phyloP scores from a whole-genome alignment of 2,329 filamentous ascomycete species.

The Trichoderma guizhouense region DNA sequence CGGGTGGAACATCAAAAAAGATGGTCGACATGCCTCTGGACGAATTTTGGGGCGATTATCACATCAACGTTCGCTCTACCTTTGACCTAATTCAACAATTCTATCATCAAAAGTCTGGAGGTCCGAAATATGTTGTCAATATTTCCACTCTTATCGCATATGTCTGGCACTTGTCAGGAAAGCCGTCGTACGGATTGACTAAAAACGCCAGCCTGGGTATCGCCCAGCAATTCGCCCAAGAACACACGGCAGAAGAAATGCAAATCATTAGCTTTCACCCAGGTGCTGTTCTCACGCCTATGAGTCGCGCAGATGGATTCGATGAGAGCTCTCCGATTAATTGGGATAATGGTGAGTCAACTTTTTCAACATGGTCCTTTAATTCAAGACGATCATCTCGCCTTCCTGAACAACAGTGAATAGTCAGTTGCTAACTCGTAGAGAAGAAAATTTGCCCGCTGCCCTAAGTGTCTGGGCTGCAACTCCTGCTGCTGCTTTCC shows the following conservation, averaged over 20 bases:
- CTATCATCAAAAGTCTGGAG: neutral
- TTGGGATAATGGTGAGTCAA: neutral
- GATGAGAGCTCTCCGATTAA: neutral
- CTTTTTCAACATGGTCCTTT: neutral
- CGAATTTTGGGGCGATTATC: neutral
- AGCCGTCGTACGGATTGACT: neutral
- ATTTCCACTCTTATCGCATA: neutral
- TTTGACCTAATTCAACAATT: neutral
- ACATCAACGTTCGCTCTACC: neutral
- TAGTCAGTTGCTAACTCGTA: neutral
- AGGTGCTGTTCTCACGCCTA: neutral
- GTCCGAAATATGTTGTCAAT: neutral
- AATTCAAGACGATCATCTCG: no score
- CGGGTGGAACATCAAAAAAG: neutral
- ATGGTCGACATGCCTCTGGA: neutral
- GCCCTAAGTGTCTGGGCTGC: neutral
- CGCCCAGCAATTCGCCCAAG: neutral
- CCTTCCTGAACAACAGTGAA: rapidly evolving
- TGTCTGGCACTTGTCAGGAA: neutral
- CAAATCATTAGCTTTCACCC: neutral
- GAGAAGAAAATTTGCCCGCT: neutral
- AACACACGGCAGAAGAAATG: neutral
- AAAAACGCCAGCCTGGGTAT: neutral
- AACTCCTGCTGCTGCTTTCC: neutral
- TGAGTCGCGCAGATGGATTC: neutral